Conservation (phyloP, 768 basidiomycete species). For the Ramaria sp. region DNA sequence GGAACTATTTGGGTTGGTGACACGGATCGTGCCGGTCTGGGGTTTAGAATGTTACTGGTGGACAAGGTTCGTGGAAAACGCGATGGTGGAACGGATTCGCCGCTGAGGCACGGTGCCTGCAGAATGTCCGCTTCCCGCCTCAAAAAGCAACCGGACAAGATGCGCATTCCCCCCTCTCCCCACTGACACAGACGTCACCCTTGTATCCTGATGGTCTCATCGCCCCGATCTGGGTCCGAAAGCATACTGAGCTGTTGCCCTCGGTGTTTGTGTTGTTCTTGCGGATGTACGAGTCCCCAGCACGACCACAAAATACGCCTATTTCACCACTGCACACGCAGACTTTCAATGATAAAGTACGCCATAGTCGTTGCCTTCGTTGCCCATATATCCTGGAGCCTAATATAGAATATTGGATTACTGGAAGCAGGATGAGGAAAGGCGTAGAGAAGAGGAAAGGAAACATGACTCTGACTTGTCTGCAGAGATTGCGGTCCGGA, state of each 20-base stretch:
- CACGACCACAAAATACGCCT: conserved; percentile 27
- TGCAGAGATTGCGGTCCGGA: conserved; percentile 66
- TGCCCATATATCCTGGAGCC: background rate
- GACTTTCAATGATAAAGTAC: conserved; percentile 1
- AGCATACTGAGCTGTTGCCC: conserved; percentile 85
- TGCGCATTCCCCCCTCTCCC: conserved; percentile 88
- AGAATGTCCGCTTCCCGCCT: conserved; percentile 77
- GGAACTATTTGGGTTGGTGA: conserved; percentile 49
- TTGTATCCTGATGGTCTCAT: conserved; percentile 92
- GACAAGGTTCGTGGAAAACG: conserved; percentile 45
- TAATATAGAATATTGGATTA: conserved; percentile 23
- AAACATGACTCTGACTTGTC: conserved; percentile 66
- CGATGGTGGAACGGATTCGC: background rate
- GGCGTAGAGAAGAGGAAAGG: conserved; percentile 56
- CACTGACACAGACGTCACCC: conserved; percentile 79
- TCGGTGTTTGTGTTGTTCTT: conserved; percentile 90
- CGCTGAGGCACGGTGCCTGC: background rate
- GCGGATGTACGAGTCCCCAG: conserved; percentile 56
- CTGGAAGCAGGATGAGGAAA: conserved; percentile 41
- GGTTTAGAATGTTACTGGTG: conserved; percentile 78
- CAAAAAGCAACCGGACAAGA: conserved; percentile 40
- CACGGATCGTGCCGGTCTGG: conserved; percentile 47
- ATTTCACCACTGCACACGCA: conserved; percentile 33
- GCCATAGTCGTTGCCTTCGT: background rate
- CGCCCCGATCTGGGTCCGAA: conserved; percentile 96